Base-by-base conservation (phyloP, 768 basidiomycete species). In the Amanita muscaria region DNA sequence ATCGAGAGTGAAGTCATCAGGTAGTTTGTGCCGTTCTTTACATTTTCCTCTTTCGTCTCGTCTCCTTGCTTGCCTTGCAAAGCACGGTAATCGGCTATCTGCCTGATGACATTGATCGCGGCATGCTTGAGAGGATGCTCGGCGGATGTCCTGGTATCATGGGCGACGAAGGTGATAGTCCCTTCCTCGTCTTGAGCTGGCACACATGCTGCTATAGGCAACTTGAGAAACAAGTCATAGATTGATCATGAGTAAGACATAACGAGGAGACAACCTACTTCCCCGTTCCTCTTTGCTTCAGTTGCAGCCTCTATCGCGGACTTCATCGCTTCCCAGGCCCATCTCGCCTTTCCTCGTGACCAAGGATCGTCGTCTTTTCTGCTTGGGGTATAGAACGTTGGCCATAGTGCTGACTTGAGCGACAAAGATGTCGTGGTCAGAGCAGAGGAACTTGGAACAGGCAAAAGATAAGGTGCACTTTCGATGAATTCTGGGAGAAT, bases 41-140 rank as follows among this genome's bases (percentile, higher is more conserved):
- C 31, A 18, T 49, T 50, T 6, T 57, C 64, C 6, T 16, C 24
- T n/a, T 45, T 51, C 23, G 32, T 29, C 18, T 37, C 30, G 10
- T 36, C 21, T 9, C 38, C 35, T 7, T 36, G 29, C 12, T 21
- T 40, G 21, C 47, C 32, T 21, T 43, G 44, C 25, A 18, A 23
- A 58, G 73, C 65, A 23, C 72, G 74, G 46, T 70, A 63, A 52
- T 81, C 80, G 1, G 81, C 82, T 31, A 89, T 61, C 23, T 72
- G 63, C 31, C 82, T 74, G 27, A 92, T 75, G 35, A 80, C 69
- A 59, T 90, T 90, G 50, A 93, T 73, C 2, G 79, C 73, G 8
- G 92, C 80, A 58, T 99, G 96, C 6, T 85, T 77, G 6, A 99
- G 76, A 2, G 92, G 87, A 57, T 97, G 91, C 0, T 52, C 47